Evolutionary conservation across 768 basidiomycete genomes (phyloP).

Genomic region (Naematelia encephala): DNA sequence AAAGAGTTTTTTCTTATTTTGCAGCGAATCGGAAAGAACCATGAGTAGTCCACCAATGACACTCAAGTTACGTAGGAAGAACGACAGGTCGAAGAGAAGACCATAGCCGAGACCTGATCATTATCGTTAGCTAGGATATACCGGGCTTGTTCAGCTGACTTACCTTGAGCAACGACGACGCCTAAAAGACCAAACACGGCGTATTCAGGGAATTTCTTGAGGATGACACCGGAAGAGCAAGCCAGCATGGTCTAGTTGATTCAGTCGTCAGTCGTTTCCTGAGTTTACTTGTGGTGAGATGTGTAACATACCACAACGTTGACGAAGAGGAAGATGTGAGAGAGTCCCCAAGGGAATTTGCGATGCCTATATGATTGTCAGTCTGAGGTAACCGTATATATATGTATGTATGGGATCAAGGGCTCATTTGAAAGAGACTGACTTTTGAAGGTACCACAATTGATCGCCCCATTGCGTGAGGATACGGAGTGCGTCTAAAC

Average conservation of each 20-base stretch:
- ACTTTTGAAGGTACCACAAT: slow-evolving; percentile 97
- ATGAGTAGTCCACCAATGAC: slow-evolving; percentile 98
- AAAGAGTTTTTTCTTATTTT: slow-evolving; percentile 78
- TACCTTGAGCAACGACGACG: slow-evolving; percentile 85
- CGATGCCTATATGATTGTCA: too few relatives aligned
- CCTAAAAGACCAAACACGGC: slow-evolving; percentile 83
- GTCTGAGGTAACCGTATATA: too few relatives aligned
- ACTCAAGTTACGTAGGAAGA: slow-evolving; percentile 98
- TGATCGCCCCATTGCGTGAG: slow-evolving; percentile 94
- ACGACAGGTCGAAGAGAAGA: slow-evolving; percentile 98
- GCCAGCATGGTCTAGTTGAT: slow-evolving; percentile 74
- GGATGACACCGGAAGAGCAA: slow-evolving; percentile 79
- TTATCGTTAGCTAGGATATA: background rate
- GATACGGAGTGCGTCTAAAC: slow-evolving; percentile 80
- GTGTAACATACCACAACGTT: slow-evolving; percentile 76
- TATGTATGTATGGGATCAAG: background rate
- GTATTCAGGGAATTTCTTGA: slow-evolving; percentile 80
- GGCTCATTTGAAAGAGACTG: slow-evolving; percentile 45
- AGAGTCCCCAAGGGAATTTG: slow-evolving; percentile 91
- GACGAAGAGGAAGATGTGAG: slow-evolving; percentile 83
- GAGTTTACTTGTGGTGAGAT: too few relatives aligned
- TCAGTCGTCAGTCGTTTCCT: too few relatives aligned
- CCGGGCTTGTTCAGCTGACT: too few relatives aligned
- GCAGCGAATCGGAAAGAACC: slow-evolving; percentile 96
- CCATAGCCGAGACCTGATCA: slow-evolving; percentile 80